Conservation (phyloP, 2,329 filamentous ascomycete species). For the Pseudomassariella vexata region DNA sequence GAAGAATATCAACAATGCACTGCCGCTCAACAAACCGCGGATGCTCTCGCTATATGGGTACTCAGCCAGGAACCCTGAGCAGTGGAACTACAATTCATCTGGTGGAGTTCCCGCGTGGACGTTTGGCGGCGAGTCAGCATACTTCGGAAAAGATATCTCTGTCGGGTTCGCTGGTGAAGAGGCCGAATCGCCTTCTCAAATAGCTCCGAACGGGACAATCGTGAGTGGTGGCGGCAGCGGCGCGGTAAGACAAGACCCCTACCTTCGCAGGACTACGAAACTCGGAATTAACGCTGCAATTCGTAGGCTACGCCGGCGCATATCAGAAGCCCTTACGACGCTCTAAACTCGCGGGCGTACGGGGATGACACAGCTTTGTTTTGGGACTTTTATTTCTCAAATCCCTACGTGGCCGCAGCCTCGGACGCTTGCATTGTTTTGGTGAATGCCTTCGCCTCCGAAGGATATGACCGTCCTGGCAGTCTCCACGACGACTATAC, state of each 20-base stretch:
- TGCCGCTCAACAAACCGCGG: conserved; percentile 46
- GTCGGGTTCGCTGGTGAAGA: conserved; percentile 24
- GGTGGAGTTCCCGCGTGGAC: conserved; percentile 29
- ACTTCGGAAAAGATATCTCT: conserved; percentile 20
- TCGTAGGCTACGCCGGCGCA: conserved; percentile 42
- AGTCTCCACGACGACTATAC: conserved; percentile 63
- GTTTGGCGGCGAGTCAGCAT: conserved; percentile 33
- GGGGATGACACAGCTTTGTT: conserved; percentile 52
- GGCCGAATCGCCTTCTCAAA: conserved; percentile 27
- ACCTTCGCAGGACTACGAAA: no score
- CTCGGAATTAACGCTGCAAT: no score
- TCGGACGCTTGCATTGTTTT: conserved; percentile 64
- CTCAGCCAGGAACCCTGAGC: conserved; percentile 43
- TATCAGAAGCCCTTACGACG: conserved; percentile 48
- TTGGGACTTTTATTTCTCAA: conserved; percentile 48
- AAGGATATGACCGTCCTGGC: conserved; percentile 59
- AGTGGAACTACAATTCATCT: conserved; percentile 33
- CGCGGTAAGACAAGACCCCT: no score
- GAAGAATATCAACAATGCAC: conserved; percentile 50
- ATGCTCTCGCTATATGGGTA: conserved; percentile 58
- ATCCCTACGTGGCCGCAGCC: conserved; percentile 41
- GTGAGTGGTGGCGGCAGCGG: conserved; percentile 29
- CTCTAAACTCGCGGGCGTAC: conserved; percentile 43
- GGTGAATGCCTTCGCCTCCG: conserved; percentile 64
- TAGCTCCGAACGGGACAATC: conserved; percentile 42